Base-by-base conservation (phyloP, 306 rosid species). In the Acacia confusa region DNA sequence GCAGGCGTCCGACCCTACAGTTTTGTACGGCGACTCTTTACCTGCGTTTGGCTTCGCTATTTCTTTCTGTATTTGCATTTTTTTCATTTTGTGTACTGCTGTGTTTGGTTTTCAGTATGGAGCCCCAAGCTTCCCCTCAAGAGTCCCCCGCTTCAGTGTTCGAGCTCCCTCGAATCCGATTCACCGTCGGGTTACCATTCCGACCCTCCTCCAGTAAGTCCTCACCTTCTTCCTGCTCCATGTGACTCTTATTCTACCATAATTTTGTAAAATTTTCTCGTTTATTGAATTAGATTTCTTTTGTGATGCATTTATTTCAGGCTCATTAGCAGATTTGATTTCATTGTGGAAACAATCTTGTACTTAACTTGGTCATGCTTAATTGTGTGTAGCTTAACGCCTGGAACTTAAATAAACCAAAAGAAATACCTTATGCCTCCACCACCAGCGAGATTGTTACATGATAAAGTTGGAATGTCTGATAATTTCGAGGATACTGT, bases 131-230 rank as follows among this genome's bases (percentile, higher is more conserved):
- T 81, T 76, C 68, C 83, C 40, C 73, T 80, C n/a, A 86, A 75
- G 79, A 86, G 91, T 34, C 80, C 85, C 12, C 41, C 89, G 4
- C 38, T 52, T 0, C 47, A 82, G 19, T 57, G 45, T 45, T 82
- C 90, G 4, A 83, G 34, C 79, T 85, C 87, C 30, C 6, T 84
- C 15, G 76, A 30, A 74, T 76, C 87, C 38, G 95, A 87, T 78
- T 53, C 88, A 17, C 40, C 69, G 40, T 84, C 72, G 77, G 77
- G 70, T 67, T 74, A 68, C 82, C 80, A 77, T 0, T 44, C 87
- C 40, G 69, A 57, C 27, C 63, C 82, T 17, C 22, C 82, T 25
- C 90, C 83, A 90, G 98, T 91, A 44, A 50, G 44, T 53, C 2
- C 30, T 63, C 45, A 2, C 41, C 60, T 25, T 61, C 38, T 58